Evolutionary conservation across 2,329 filamentous ascomycete genomes (phyloP), one percentile per base, ranked within the genome.

Genomic region (Diaporthe sp.): DNA sequence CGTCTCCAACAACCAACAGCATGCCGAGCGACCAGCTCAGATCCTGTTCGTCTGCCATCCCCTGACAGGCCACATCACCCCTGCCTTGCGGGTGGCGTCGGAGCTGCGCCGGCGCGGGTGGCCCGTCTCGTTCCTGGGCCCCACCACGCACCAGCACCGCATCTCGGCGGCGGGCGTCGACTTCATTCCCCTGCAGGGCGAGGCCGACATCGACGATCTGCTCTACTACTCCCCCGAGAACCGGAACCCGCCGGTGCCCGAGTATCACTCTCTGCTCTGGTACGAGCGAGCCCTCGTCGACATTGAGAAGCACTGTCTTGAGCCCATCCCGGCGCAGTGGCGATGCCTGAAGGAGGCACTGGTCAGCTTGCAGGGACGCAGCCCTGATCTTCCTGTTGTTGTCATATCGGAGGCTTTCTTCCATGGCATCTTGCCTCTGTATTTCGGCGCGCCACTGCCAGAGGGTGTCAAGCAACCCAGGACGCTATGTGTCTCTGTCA

Each of bases 31-130:
- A 45, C 68, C 68, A 19, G 72, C 75, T 19, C 75, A 76, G 28
- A 42, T 85, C 68, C 78, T 85, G 25, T 81, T 85, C 71, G 77
- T 81, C 54, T 81, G 81, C 72, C 82, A 85, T 71, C 78, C 81
- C 1, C 78, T 85, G 35, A 82, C 82, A 10, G 84, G 84, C 10
- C 84, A 85, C 74, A 75, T 85, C 28, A 80, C 81, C 0, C 84
- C 83, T 0, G 76, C 83, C 52, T 72, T 83, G 54, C 81, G 82
- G 55, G 81, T 85, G 57, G 81, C 83, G n/a, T 75, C 75, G 3
- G 79, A 77, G 25, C 80, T 85, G 38, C 75, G 70, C 42, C 60
- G 77, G 25, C 80, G 79, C 3, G 81, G 80, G 52, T 84, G 81
- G 81, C 73, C 76, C 4, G 79, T 82, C 40, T 81, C 78, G 57